Percentiles rank a stretch among this genome's conserved stretches.
These are phyloP conservation scores for Salix viminalis DNA, from an alignment of 345 rosid species.

Conservation along the genomic window DNA sequence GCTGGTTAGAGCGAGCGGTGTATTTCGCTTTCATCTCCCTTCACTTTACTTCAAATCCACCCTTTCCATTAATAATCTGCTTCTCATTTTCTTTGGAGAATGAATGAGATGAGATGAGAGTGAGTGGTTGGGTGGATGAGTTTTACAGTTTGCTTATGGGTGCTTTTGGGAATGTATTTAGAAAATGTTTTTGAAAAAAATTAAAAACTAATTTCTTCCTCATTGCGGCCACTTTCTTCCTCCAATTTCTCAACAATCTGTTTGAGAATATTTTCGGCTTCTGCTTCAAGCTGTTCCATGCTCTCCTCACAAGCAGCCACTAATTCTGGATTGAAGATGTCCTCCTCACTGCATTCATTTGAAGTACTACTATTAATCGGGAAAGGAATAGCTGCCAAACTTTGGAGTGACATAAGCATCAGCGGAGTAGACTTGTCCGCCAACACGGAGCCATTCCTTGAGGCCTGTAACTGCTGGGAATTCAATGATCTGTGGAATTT, in stretches of 20 bases:
- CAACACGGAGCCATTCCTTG: constrained; percentile 24
- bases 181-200: too few relatives aligned
- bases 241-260: constrained; percentile 27
- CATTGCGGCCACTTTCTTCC: constrained; percentile 11
- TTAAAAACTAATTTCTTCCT: too few relatives aligned
- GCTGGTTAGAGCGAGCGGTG: neutral
- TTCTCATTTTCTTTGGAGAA: neutral
- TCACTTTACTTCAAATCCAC: neutral
- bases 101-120: neutral
- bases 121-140: neutral
- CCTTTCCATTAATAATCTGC: neutral
- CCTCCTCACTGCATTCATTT: constrained; percentile 5
- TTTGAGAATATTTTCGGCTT: constrained; percentile 34
- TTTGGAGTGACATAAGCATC: constrained; percentile 36
- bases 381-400: constrained; percentile 26
- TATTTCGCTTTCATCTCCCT: neutral
- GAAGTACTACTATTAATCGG: neutral
- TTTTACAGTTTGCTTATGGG: neutral
- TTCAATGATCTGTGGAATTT: constrained; percentile 28
- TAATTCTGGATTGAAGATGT: constrained; percentile 29
- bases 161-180: too few relatives aligned
- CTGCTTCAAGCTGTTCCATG: constrained; percentile 41
- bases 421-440: constrained; percentile 30
- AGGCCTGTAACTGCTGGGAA: constrained; percentile 27
- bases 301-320: constrained; percentile 32